Evolutionary conservation across 805 yeast genomes (phyloP), one percentile per base, ranked within the genome.

Genomic region (Schwanniomyces yamadae): DNA sequence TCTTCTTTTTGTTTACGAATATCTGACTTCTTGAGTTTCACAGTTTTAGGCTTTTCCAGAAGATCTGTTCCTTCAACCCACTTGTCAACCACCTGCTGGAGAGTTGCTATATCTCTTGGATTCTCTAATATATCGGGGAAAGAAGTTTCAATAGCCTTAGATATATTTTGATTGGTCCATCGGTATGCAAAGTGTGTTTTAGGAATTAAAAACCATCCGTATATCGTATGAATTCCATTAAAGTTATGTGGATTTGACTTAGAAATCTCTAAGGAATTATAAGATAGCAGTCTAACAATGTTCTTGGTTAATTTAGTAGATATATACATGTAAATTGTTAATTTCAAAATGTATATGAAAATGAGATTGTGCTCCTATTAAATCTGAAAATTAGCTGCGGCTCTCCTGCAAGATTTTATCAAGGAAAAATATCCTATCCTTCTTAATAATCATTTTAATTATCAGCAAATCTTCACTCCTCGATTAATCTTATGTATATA

Each of bases 151-250:
- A 49, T 36, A 4, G 24, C 28, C 14, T 38, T 27, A 22, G 44
- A 23, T 3, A 52, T 36, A 6, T 24, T 33, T 5, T 40, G 42
- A 11, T 37, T 12, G 1, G 55, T 54, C 55, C 56, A 52, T 14
- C 47, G 37, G 10, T 32, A 38, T 7, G 48, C 49, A 36, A 49
- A 48, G 14, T 27, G 41, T 7, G 42, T 40, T 24, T 41, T 44
- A 3, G 49, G 45, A 3, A 54, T 36, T 2, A 39, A 23, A 31
- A 42, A 45, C 59, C 59, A 54, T 2, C 59, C 59, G 36, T 36
- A 51, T 6, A 40, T 41, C 1, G 56, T 52, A n/a, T 26, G 23
- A 11, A 52, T 10, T 3, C 46, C 51, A 22, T 26, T 35, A 16
- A 34, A 35, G 5, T 37, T 40, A 28, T 36, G 37, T 3, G 55